A percentile compares a stretch with the other conserved stretches of the same genome.
phyloP scores from a whole-genome alignment of 129 eudicot genomes.

The carrot (Daucus carota) region DH1_v3.0 NC_030383.2:1637001-1637500 shows the following conservation, averaged over 20 bases:
- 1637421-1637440: constrained; percentile 81
- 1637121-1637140: constrained; percentile 48
- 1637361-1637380: constrained; percentile 39
- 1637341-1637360: constrained; percentile 43
- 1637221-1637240: constrained; percentile 91
- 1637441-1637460: constrained; percentile 32
- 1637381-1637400: constrained; percentile 64
- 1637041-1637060: constrained; percentile 83
- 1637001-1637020: constrained; percentile 59
- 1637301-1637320: constrained; percentile 30
- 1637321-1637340: constrained; percentile 15
- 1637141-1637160: constrained; percentile 35
- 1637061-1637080: constrained; percentile 41
- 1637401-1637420: constrained; percentile 60
- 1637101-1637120: constrained; percentile 47
- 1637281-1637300: constrained; percentile 85
- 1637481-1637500: neutral
- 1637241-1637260: constrained; percentile 90
- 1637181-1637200: constrained; percentile 76
- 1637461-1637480: neutral
- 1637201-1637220: constrained; percentile 81
- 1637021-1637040: constrained; percentile 84
- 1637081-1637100: constrained; percentile 55
- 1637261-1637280: constrained; percentile 84
- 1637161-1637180: constrained; percentile 57